These are phyloP conservation scores for Hypocreales sp. DNA, from an alignment of 2,329 filamentous ascomycete species.

Conservation along the genomic window DNA sequence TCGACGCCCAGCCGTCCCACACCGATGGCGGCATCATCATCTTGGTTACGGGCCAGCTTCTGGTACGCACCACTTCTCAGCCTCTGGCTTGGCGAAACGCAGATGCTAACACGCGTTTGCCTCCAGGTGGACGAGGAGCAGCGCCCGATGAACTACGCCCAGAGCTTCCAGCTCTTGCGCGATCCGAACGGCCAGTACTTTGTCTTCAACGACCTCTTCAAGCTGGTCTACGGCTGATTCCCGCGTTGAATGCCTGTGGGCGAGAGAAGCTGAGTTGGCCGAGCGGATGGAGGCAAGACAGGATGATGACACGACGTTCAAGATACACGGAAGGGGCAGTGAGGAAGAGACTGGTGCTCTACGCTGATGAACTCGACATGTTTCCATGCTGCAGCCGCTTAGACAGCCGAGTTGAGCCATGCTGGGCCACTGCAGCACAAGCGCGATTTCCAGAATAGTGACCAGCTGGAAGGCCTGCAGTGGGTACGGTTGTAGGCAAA, in stretches of 20 bases:
- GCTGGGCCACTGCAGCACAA: too few relatives aligned
- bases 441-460: too few relatives aligned
- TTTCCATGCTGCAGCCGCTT: too few relatives aligned
- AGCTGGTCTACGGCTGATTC: constrained; percentile 57
- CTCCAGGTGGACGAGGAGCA: constrained; percentile 72
- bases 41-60: constrained; percentile 71
- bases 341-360: too few relatives aligned
- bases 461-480: too few relatives aligned
- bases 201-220: constrained; percentile 92
- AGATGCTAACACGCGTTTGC: constrained; percentile 2
- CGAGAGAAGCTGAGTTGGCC: not conserved
- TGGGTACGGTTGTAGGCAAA: too few relatives aligned
- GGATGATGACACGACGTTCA: constrained; percentile 1
- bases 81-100: not conserved
- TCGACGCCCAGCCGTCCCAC: constrained; percentile 69
- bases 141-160: constrained; percentile 79
- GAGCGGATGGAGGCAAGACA: not conserved
- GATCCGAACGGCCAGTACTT: constrained; percentile 57
- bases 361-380: too few relatives aligned
- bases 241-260: not conserved
- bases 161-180: constrained; percentile 72
- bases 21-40: constrained; percentile 58
- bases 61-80: constrained; percentile 38
- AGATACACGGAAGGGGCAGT: constrained; percentile 1
- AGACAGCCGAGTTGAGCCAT: too few relatives aligned